Percentiles rank a stretch among this genome's conserved stretches.
These are phyloP conservation scores for Suillus brevipes DNA, from an alignment of 768 basidiomycete genomes.

Conservation along the genomic window DNA sequence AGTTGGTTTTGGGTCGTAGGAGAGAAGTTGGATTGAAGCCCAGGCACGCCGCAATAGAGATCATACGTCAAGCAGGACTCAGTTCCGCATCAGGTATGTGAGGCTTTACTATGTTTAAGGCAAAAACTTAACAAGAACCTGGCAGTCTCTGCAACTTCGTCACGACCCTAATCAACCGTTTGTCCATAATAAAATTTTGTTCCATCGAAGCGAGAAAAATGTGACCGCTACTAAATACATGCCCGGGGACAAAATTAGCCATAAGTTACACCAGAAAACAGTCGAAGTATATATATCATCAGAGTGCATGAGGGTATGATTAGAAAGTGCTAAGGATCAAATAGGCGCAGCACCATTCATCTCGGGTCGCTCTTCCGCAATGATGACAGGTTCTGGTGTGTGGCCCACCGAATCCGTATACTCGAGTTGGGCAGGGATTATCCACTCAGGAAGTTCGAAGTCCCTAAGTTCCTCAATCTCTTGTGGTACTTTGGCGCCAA, in stretches of 20 bases:
- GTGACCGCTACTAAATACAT: conserved; percentile 2
- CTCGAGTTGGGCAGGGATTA: conserved; percentile 23
- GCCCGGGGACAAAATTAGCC: neutral
- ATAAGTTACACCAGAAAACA: conserved; percentile 4
- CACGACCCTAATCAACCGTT: neutral
- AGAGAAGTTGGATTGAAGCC: conserved; percentile 41
- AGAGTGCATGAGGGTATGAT: neutral
- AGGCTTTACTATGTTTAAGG: neutral
- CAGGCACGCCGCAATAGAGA: conserved; percentile 40
- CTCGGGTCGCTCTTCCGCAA: neutral
- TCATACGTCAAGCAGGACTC: conserved; percentile 30
- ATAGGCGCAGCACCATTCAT: neutral
- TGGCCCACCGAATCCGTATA: neutral
- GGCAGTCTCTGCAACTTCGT: neutral
- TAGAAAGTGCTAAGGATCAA: neutral
- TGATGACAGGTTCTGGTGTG: neutral
- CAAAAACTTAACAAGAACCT: neutral
- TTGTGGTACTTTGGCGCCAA: conserved; percentile 57
- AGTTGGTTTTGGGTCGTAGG: conserved; percentile 42
- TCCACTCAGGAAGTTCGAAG: conserved; percentile 59
- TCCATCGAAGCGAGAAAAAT: neutral
- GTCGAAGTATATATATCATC: neutral
- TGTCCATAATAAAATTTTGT: neutral
- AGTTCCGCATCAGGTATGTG: neutral
- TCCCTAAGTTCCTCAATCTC: conserved; percentile 50